These are phyloP conservation scores for Plasmodium coatneyi DNA, from an alignment of 169 alveolate species.

Conservation along the genomic window DNA sequence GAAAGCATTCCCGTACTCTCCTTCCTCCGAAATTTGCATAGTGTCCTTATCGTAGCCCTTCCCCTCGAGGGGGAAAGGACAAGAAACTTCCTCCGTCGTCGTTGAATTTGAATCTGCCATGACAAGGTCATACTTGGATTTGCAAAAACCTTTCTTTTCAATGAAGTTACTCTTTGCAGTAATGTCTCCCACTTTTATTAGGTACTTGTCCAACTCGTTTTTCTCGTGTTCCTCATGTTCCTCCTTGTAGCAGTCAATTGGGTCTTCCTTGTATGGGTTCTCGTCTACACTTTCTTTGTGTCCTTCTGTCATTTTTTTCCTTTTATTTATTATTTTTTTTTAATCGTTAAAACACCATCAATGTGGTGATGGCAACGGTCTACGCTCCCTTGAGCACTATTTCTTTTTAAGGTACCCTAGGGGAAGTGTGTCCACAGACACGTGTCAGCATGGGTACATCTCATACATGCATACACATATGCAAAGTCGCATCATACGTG, in stretches of 20 bases:
- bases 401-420: not conserved
- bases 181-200: conserved; percentile 5
- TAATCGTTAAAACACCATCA: not conserved
- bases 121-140: conserved; percentile 3
- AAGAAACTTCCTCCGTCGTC: conserved; percentile 34
- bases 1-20: not conserved
- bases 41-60: conserved; percentile 13
- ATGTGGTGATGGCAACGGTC: not conserved
- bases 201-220: conserved; percentile 20
- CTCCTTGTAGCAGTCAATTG: not conserved
- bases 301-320: conserved; percentile 31
- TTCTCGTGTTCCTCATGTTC: conserved; percentile 9
- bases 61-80: not conserved
- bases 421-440: not conserved
- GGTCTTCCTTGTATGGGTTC: not conserved
- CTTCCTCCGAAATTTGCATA: not conserved
- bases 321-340: conserved; percentile 3
- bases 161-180: not conserved
- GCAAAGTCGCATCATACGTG: not conserved
- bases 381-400: not conserved
- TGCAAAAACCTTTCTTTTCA: not conserved
- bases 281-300: not conserved
- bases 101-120: conserved; percentile 19
- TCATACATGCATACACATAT: not conserved
- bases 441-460: not conserved